Percentiles rank a stretch among this genome's conserved stretches.
Evolutionary conservation across 495 filamentous ascomycete genomes (phyloP).

Genomic region (Neurospora sp.): DNA sequence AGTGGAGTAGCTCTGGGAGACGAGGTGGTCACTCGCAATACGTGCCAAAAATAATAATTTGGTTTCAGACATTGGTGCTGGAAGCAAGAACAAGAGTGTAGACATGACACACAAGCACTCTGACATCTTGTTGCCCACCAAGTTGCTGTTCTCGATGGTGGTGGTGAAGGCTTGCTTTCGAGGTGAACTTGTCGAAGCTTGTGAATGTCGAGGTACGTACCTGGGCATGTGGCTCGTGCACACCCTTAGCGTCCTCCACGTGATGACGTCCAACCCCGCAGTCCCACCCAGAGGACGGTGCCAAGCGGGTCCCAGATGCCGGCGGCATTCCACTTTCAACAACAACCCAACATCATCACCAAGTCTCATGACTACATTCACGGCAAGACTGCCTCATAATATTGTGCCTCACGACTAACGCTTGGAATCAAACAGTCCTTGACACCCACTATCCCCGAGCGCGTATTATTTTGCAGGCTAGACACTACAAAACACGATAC

Average conservation of each 20-base stretch:
- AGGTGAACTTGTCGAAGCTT: not conserved
- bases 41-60: too few relatives aligned
- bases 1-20: not conserved
- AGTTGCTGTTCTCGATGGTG: not conserved
- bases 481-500: not conserved
- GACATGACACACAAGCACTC: too few relatives aligned
- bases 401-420: not conserved
- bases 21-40: not conserved
- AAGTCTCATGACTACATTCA: not conserved
- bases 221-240: not conserved
- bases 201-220: not conserved
- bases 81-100: too few relatives aligned
- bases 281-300: not conserved
- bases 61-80: too few relatives aligned
- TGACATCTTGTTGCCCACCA: not conserved
- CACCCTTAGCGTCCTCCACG: not conserved
- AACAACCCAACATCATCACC: not conserved
- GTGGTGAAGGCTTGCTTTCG: not conserved
- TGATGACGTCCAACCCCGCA: not conserved
- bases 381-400: not conserved
- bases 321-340: not conserved
- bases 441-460: not conserved
- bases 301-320: not conserved
- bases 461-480: not conserved
- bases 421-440: not conserved